A percentile compares a stretch with the other conserved stretches of the same genome.
Evolutionary conservation across 345 rosid genomes (phyloP).

Genomic region (Ceriops zippeliana): DNA sequence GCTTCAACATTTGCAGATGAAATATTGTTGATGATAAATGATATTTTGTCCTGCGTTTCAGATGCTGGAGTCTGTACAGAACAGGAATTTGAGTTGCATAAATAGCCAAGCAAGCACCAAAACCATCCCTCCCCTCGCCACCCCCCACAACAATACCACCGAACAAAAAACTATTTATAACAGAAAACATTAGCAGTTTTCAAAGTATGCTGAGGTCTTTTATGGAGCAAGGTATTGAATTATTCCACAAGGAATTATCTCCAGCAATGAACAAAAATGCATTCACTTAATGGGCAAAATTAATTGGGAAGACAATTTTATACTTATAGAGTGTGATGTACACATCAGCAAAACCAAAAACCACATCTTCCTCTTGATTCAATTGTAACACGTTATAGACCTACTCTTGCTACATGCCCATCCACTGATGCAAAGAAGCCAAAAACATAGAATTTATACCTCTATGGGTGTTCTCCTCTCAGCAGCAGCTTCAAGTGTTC

Average conservation of each 20-base stretch:
- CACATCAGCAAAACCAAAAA: background rate
- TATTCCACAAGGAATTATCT: too few relatives aligned
- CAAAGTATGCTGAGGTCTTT: too few relatives aligned
- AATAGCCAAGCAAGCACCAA: background rate
- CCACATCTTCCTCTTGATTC: background rate
- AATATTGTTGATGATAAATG: conserved; percentile 84
- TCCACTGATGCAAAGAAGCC: background rate
- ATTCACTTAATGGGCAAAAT: background rate
- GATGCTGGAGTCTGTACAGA: conserved; percentile 70
- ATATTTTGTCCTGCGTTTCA: conserved; percentile 83
- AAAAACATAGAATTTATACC: conserved; percentile 34
- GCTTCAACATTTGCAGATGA: conserved; percentile 71
- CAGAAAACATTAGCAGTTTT: too few relatives aligned
- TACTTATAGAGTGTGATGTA: background rate
- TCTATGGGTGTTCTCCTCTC: conserved; percentile 87
- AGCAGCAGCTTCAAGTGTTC: conserved; percentile 94
- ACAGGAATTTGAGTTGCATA: background rate
- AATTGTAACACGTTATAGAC: background rate
- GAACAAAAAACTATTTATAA: too few relatives aligned
- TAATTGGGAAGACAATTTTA: background rate
- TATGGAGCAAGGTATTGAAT: too few relatives aligned
- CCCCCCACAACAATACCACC: too few relatives aligned
- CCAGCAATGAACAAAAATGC: background rate
- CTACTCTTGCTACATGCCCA: background rate
- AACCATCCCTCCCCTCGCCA: too few relatives aligned